Evolutionary conservation across 176 grass and related monocot species (phyloP).

Genomic region (Avena insularis): DNA sequence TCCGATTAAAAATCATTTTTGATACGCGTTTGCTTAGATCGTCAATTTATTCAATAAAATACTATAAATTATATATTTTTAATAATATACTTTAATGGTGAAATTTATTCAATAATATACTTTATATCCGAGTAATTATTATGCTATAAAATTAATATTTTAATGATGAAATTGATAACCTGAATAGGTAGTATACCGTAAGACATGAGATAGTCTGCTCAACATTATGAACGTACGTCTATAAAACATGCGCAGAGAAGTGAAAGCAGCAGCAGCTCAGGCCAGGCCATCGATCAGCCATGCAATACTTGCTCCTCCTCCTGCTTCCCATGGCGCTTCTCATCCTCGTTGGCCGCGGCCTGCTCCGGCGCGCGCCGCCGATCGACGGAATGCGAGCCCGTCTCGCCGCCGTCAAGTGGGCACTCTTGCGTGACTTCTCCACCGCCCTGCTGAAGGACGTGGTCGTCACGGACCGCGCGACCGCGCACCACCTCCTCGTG

Average conservation of each 20-base stretch:
- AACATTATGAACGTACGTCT: too few relatives aligned
- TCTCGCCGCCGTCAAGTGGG: conserved; percentile 15
- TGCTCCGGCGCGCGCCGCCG: neutral
- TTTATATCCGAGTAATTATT: too few relatives aligned
- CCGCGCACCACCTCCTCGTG: conserved; percentile 23
- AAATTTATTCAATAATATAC: too few relatives aligned
- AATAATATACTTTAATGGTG: too few relatives aligned
- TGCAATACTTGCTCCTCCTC: neutral
- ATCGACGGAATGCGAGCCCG: neutral
- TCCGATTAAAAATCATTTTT: too few relatives aligned
- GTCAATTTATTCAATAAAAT: too few relatives aligned
- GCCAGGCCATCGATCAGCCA: neutral
- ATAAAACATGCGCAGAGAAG: neutral
- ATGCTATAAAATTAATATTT: too few relatives aligned
- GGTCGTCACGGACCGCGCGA: neutral
- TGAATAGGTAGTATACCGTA: too few relatives aligned
- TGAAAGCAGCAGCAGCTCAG: neutral
- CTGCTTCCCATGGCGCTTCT: neutral
- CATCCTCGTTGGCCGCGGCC: neutral
- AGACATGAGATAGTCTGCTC: too few relatives aligned
- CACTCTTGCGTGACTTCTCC: neutral
- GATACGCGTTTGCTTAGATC: too few relatives aligned
- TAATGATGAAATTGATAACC: too few relatives aligned
- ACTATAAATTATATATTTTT: too few relatives aligned
- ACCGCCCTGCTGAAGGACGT: neutral